These are phyloP conservation scores for Dictyostelium capitatum DNA, from an alignment of 78 protist genomes.

Conservation along the genomic window DNA sequence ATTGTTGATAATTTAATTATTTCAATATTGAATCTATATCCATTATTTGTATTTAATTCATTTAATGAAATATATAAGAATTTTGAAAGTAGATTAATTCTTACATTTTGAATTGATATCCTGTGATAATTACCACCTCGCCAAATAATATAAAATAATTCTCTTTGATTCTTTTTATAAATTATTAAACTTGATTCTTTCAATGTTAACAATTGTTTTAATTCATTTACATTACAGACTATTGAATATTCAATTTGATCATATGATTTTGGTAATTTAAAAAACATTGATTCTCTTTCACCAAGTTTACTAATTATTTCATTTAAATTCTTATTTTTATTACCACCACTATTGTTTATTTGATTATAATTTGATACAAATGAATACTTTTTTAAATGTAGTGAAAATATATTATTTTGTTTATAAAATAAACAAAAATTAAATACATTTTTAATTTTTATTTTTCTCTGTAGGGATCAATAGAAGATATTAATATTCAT, in stretches of 20 bases:
- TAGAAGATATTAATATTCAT: background rate
- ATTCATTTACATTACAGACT: background rate
- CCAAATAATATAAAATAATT: slow-evolving; percentile 12
- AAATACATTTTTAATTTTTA: slow-evolving; percentile 31
- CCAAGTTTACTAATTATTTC: background rate
- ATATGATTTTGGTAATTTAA: background rate
- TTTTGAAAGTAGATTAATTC: background rate
- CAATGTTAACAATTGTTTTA: background rate
- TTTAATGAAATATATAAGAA: background rate
- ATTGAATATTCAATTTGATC: background rate
- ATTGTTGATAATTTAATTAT: background rate
- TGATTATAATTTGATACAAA: background rate
- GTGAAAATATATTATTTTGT: background rate
- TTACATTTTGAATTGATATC: slow-evolving; percentile 8
- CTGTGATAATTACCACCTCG: background rate
- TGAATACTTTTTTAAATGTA: background rate
- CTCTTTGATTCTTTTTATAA: slow-evolving; percentile 18
- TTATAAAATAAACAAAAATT: slow-evolving; percentile 12
- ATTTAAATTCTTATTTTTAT: background rate
- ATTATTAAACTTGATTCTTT: background rate
- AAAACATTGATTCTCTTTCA: background rate
- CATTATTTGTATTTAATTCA: background rate
- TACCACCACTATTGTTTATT: background rate
- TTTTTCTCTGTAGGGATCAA: background rate
- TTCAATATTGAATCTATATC: background rate